Base-by-base conservation (phyloP, 2,329 filamentous ascomycete species). In the Claviceps pusilla region DNA sequence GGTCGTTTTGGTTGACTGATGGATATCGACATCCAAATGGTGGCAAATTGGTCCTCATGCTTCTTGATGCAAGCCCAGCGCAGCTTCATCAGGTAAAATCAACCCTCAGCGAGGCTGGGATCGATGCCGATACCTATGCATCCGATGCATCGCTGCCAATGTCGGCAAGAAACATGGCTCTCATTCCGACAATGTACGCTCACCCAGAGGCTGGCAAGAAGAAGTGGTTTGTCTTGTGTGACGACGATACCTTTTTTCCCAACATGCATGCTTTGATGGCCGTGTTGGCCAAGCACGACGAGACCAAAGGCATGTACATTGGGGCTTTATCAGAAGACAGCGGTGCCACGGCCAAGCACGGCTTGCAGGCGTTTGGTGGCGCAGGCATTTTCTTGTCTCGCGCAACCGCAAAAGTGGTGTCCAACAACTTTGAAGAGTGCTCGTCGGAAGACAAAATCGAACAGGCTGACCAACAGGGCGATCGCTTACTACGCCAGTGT, bases 191-290 rank as follows among this genome's bases (percentile, higher is more conserved):
- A 0, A 66, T 80, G 19, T 79, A 77, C 64, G 72, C 73, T 55
- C 76, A 79, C 59, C 69, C 68, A 1, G 72, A 73, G 3, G 68
- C 74, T 49, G 63, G 60, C 33, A 63, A 62, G 31, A 77, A 74
- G 63, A 79, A 76, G 58, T 83, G 80, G 80, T 71, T 79, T 0
- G 78, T 79, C 24, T 72, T 78, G 19, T 82, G 80, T 61, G 80
- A 83, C 58, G 80, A 83, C 58, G 80, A 83, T 58, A 83, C 80
- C 2, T 83, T 81, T 62, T 83, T 83, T 68, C 73, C 76, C 7
- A 79, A 75, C 55, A 78, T 82, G 63, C 68, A 79, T 54, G 71
- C 68, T 11, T 66, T 83, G 11, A 69, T 75, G 2, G 68, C 76
- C 50, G 73, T 71, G 50, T 69, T 83, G 35, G 67, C 67, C n/a